Base-by-base conservation (phyloP, 2,329 filamentous ascomycete species). In the Fonsecaea pedrosoi region DNA sequence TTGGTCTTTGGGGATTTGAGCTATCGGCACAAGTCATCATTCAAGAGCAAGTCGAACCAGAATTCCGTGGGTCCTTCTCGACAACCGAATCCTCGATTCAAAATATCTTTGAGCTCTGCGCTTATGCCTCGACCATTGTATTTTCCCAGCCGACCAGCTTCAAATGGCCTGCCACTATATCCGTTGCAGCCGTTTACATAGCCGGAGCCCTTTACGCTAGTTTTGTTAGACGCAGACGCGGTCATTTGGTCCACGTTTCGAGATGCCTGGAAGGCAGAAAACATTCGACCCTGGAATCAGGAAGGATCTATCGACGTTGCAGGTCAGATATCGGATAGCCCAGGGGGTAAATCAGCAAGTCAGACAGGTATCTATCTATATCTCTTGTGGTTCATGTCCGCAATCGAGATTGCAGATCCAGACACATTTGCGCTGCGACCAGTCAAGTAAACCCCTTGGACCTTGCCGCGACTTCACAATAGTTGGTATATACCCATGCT, bases 91-190 rank as follows among this genome's bases (percentile, higher is more conserved):
- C 87, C 8, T 84, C 87, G 0, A 82, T 88, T 45, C 90, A 93
- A 74, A 92, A 88, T 68, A 70, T 85, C 0, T 92, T 92, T 68
- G 90, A 93, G 75, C 82, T 92, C 56, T 76, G 88, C 1, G 88
- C 89, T 0, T 92, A 87, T 73, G 82, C 82, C 0, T 83, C 84
- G 0, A 93, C 90, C 0, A 87, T 92, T 66, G 74, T 89, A 3
- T 92, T 89, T 68, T 82, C 85, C 0, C 78, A 79, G 0, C 90
- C 90, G 0, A 82, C 84, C 3, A 83, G 91, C 72, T 93, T 93
- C 74, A 80, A 81, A 63, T 88, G 85, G 74, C 89, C 90, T 0
- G 84, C 86, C 0, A 75, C 85, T 6, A 82, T 91, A 55, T 90
- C 86, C 63, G 81, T 84, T 2, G 78, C 73, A 0, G 86, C 87